Evolutionary conservation across 495 filamentous ascomycete genomes (phyloP), one percentile per base, ranked within the genome.

Genomic region (Lentithecium fluviatile): DNA sequence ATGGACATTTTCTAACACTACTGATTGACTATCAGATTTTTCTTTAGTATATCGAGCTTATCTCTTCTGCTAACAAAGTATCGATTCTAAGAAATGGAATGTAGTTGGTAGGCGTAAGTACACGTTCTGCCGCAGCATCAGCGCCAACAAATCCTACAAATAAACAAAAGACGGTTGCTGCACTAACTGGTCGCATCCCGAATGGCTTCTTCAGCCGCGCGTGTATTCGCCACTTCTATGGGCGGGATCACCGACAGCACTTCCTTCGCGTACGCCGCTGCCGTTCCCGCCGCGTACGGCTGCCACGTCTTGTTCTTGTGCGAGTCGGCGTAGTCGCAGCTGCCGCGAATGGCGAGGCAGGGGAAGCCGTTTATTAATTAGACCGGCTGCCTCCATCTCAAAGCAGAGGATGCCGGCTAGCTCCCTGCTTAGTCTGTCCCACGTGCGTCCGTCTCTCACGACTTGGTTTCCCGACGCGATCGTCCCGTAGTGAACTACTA

Each of bases 281-380:
- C 65, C 17, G 54, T 56, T 13, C 11, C 56, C 17, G 65, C 65
- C 19, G 65, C 65, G 34, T 60, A 68, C 21, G 47, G 17, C 49
- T 68, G 65, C 61, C 64, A 67, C 32, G 1, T 42, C 26, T 67
- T 67, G 38, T 67, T 67, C 60, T 67, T 67, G 37, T 67, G 64
- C n/a, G 64, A 64, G 34, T 67, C 64, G 6, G 58, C 26, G 40
- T 67, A 67, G 55, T 67, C 64, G 60, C 64, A 67, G 46, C 64
- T 67, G 6, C 64, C 64, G 23, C 64, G 64, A 32, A 67, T 64
- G 12, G 59, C 60, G 1, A 67, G 60, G 32, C 64, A 64, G 0
- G 58, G 54, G 46, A 64, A 55, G 21, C 34, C n/a, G n/a, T n/a
- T n/a, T 47, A 26, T 59, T 42, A 52, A 63, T 64, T 32, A 58